Evolutionary conservation across 345 rosid genomes (phyloP).

Genomic region (Microcos paniculata): DNA sequence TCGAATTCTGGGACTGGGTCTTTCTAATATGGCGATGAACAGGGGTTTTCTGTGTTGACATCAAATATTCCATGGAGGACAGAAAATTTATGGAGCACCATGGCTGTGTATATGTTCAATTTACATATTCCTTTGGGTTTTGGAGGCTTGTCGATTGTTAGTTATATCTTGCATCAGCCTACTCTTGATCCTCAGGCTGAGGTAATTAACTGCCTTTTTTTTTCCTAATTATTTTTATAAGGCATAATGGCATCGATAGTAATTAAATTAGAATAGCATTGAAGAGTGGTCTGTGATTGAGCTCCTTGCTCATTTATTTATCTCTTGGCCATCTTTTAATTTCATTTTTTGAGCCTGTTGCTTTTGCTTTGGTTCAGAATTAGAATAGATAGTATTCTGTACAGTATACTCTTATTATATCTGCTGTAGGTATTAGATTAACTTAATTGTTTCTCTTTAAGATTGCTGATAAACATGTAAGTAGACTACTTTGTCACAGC

Average conservation of each 20-base stretch:
- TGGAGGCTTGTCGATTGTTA: slow-evolving; percentile 75
- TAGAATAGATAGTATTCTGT: too few species aligned
- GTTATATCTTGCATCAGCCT: slow-evolving; percentile 50
- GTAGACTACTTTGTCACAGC: too few species aligned
- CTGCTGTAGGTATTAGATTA: too few species aligned
- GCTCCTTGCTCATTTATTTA: too few species aligned
- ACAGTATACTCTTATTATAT: too few species aligned
- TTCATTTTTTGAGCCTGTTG: neutral
- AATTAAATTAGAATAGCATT: neutral
- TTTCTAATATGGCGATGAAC: slow-evolving; percentile 8
- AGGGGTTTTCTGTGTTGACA: slow-evolving; percentile 58
- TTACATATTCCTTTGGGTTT: slow-evolving; percentile 80
- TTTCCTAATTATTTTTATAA: neutral
- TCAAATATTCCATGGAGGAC: slow-evolving; percentile 69
- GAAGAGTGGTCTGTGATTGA: neutral
- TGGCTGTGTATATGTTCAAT: slow-evolving; percentile 71
- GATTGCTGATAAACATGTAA: too few species aligned
- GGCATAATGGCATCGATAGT: neutral
- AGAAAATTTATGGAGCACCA: slow-evolving; percentile 61
- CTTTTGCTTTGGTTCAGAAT: neutral
- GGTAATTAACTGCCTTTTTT: slow-evolving; percentile 34
- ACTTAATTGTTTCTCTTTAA: too few species aligned
- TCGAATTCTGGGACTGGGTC: slow-evolving; percentile 12
- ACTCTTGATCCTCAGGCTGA: slow-evolving; percentile 78
- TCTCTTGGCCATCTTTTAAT: neutral